Evolutionary conservation across 2,329 filamentous ascomycete genomes (phyloP), one percentile per base, ranked within the genome.

Genomic region (Colletotrichum falcatum): DNA sequence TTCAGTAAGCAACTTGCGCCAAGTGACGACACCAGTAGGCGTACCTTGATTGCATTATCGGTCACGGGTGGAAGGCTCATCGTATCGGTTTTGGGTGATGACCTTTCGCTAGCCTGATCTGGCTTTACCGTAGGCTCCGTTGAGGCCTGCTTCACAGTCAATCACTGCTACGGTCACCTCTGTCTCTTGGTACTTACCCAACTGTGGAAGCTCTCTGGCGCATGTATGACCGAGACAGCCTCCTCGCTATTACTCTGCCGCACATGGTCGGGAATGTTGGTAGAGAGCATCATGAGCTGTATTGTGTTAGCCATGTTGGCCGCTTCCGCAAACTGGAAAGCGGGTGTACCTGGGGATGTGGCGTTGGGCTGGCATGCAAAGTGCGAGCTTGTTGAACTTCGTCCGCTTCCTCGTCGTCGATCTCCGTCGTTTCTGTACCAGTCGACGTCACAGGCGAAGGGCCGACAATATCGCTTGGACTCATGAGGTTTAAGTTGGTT

Each of bases 141-240:
- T 9, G 83, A 82, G 51, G 82, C 79, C 86, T 88, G 62, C 39
- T 51, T 66, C 4, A 37, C 8, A n/a, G 44, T 78, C 66, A 80
- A 78, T 72, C 48, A 18, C 23, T 66, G 37, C n/a, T 48, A 35
- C 55, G 3, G 5, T 26, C 48, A 49, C 8, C 7, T 12, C 1
- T 5, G 7, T 46, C 20, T 20, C 11, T 23, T n/a, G 14, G 55
- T 51, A 78, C 88, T 78, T 79, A 96, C 93, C 88, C 96, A 97
- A 75, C 89, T 89, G 66, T 89, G 88, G 80, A 96, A 98, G 72
- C 92, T 93, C 73, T 94, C 87, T 0, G 95, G 94, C 20, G 93
- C 94, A 84, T 97, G 95, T 74, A 98, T 97, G 65, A 97, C 95
- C 1, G 95, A 98, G 63, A 94, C 88, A 30, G 94, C 91, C 74